These are phyloP conservation scores for Suhomyces panamericanus DNA, from an alignment of 1,139 yeast species.

Conservation along the genomic window DNA sequence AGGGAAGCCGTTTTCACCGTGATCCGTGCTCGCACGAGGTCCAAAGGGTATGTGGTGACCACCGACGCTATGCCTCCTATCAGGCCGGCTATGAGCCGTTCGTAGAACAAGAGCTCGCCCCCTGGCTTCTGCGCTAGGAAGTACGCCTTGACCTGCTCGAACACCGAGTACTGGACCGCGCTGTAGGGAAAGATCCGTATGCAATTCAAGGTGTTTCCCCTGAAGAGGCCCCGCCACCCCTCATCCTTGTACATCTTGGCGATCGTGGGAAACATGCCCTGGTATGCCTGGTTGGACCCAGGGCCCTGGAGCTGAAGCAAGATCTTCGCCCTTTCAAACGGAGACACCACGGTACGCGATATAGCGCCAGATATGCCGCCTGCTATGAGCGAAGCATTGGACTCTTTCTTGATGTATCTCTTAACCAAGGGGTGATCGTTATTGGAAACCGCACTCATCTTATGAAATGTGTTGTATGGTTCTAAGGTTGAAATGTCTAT, in stretches of 20 bases:
- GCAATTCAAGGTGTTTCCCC: conserved; percentile 92
- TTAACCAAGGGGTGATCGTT: no score
- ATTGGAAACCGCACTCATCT: not conserved
- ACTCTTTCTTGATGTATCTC: conserved; percentile 43
- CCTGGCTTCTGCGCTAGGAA: conserved; percentile 35
- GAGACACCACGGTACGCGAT: conserved; percentile 90
- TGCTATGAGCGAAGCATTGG: conserved; percentile 60
- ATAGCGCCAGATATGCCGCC: conserved; percentile 85
- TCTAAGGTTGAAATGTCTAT: no score
- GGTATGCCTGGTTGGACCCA: conserved; percentile 58
- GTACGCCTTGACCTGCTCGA: conserved; percentile 64
- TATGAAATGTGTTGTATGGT: no score
- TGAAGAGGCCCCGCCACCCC: conserved; percentile 82
- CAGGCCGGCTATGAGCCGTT: conserved; percentile 75
- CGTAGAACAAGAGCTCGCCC: conserved; percentile 35
- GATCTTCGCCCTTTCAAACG: conserved; percentile 92
- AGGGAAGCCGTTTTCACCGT: conserved; percentile 87
- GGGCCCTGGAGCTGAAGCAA: conserved; percentile 87
- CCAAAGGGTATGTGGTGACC: conserved; percentile 85
- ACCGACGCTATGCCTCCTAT: conserved; percentile 83
- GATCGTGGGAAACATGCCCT: conserved; percentile 76
- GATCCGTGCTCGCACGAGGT: conserved; percentile 83
- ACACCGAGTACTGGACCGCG: conserved; percentile 91
- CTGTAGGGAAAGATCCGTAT: conserved; percentile 88
- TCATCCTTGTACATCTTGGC: conserved; percentile 82